phyloP scores from a whole-genome alignment of 75 land plant species.

The Isoetes taiwanensis region DNA sequence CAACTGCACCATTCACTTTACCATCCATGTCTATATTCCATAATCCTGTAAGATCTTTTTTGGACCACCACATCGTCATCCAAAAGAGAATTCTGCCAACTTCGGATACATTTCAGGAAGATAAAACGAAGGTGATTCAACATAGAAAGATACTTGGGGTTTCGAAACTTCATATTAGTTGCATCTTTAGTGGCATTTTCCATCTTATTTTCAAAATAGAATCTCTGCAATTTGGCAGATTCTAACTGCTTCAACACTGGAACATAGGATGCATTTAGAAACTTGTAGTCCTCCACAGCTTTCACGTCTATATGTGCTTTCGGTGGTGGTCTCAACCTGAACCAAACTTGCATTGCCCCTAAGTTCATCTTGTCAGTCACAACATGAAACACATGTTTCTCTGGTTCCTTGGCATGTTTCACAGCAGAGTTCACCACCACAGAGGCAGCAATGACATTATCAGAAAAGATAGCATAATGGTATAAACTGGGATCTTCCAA shows the following conservation, averaged over 20 bases:
- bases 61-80: slow-evolving; percentile 69
- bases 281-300: slow-evolving; percentile 43
- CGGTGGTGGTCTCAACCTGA: slow-evolving; percentile 28
- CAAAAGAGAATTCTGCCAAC: slow-evolving; percentile 41
- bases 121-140: slow-evolving; percentile 48
- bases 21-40: slow-evolving; percentile 69
- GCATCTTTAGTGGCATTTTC: slow-evolving; percentile 62
- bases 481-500: slow-evolving; percentile 39
- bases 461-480: slow-evolving; percentile 65
- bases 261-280: slow-evolving; percentile 46
- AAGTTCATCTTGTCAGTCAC: slow-evolving; percentile 64
- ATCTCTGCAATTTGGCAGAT: slow-evolving; percentile 38
- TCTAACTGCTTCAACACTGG: slow-evolving; percentile 58
- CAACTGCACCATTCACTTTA: slow-evolving; percentile 63
- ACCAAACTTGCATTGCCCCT: slow-evolving; percentile 66
- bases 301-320: slow-evolving; percentile 50
- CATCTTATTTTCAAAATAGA: slow-evolving; percentile 45
- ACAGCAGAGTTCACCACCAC: slow-evolving; percentile 62
- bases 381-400: slow-evolving; percentile 55
- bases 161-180: slow-evolving; percentile 50
- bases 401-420: slow-evolving; percentile 43
- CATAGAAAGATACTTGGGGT: slow-evolving; percentile 54
- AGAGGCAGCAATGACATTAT: slow-evolving; percentile 56
- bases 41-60: slow-evolving; percentile 42
- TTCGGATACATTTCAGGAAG: slow-evolving; percentile 53